A percentile compares a stretch with the other conserved stretches of the same genome.
Conservation (phyloP, 2,329 filamentous ascomycete species). For the Phyllosticta citribraziliensis region DNA sequence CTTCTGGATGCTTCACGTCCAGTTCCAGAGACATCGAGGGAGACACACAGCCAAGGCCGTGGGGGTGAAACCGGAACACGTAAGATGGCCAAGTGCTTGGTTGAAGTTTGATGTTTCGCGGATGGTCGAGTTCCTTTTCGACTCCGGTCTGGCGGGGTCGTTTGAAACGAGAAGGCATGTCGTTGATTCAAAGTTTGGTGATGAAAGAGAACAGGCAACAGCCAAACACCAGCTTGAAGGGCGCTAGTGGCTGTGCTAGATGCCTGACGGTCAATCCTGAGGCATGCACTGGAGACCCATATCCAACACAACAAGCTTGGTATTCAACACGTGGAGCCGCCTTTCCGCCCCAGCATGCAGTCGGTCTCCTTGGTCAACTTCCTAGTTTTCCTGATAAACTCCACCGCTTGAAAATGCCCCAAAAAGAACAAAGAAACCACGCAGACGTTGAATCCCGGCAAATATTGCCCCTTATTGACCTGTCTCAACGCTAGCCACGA, state of each 20-base stretch:
- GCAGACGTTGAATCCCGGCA: background rate
- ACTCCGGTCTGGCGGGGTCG: background rate
- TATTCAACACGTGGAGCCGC: background rate
- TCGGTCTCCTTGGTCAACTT: background rate
- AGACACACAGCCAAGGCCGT: background rate
- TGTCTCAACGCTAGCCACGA: slow-evolving; percentile 17
- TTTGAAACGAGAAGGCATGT: background rate
- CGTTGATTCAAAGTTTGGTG: background rate
- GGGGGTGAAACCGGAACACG: background rate
- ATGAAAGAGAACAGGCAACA: background rate
- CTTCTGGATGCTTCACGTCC: background rate
- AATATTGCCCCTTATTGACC: background rate
- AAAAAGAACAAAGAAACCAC: background rate
- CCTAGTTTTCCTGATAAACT: background rate
- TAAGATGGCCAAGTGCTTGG: background rate
- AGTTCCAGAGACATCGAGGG: background rate
- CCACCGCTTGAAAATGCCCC: background rate
- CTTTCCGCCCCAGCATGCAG: background rate
- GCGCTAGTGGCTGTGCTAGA: background rate
- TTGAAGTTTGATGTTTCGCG: background rate
- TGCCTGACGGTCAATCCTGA: background rate
- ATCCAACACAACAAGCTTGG: background rate
- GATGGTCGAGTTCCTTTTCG: background rate
- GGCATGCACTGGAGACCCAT: background rate
- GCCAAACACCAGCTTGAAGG: background rate